These are phyloP conservation scores for Clarireedia hainanense DNA, from an alignment of 2,329 filamentous ascomycete species.

Conservation along the genomic window DNA sequence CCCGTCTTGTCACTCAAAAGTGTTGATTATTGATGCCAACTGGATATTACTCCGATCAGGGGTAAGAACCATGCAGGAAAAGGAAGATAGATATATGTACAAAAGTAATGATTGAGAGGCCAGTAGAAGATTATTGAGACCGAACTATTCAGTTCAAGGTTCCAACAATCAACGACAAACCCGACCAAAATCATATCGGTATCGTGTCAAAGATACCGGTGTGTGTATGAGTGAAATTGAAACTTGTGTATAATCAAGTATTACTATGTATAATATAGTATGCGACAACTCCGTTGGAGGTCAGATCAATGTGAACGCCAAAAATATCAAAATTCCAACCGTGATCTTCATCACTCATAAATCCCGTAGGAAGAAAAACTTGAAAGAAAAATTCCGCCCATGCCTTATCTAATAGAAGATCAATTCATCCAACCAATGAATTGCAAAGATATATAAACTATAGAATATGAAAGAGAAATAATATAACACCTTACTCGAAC, in stretches of 20 bases:
- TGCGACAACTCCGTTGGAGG: neutral
- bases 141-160: no score
- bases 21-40: no score
- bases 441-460: neutral
- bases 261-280: neutral
- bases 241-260: neutral
- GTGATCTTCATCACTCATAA: neutral
- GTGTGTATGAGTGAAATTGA: no score
- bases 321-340: neutral
- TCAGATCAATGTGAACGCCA: neutral
- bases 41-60: no score
- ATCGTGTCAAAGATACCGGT: no score
- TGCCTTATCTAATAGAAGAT: neutral
- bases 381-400: neutral
- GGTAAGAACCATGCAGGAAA: no score
- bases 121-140: no score
- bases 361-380: neutral
- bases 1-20: no score
- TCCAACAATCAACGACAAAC: no score
- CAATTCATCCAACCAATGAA: constrained; percentile 8
- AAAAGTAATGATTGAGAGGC: no score
- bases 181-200: no score
- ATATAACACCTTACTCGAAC: constrained; percentile 13
- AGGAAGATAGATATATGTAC: no score
- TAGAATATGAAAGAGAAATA: neutral